Evolutionary conservation across 441 rosid genomes (phyloP).

Genomic region (Biscutella laevigata): DNA sequence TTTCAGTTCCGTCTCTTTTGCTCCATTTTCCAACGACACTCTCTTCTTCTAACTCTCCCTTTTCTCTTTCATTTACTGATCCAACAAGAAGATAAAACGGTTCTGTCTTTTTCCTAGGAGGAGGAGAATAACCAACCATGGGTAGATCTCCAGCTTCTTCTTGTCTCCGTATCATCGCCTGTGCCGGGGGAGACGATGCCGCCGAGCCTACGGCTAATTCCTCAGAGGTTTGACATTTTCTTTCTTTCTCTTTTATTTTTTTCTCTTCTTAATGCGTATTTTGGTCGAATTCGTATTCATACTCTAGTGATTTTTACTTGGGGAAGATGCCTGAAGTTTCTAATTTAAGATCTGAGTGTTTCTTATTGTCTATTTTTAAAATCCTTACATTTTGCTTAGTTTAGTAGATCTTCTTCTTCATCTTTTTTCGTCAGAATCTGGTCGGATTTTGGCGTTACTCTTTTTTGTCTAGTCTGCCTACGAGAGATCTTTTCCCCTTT

Average conservation of each 20-base stretch:
- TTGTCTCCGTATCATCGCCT: conserved; percentile 75
- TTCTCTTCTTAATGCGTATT: no score
- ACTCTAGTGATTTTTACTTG: not conserved
- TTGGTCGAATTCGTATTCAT: not conserved
- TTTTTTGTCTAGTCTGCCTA: not conserved
- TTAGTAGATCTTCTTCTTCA: not conserved
- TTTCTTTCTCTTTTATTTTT: not conserved
- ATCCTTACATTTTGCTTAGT: no score
- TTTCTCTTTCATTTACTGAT: conserved; percentile 9
- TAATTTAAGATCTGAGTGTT: conserved; percentile 20
- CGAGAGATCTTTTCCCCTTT: not conserved
- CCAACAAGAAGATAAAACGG: conserved; percentile 20
- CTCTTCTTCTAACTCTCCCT: not conserved
- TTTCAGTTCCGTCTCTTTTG: conserved; percentile 51
- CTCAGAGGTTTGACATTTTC: conserved; percentile 33
- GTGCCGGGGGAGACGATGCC: conserved; percentile 50
- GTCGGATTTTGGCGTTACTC: conserved; percentile 12
- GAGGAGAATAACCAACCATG: conserved; percentile 28
- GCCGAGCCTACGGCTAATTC: conserved; percentile 27
- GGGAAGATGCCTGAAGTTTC: conserved; percentile 3
- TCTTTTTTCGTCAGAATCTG: conserved; percentile 7
- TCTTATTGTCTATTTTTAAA: not conserved
- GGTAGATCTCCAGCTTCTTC: conserved; percentile 68
- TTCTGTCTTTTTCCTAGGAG: not conserved
- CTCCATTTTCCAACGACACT: conserved; percentile 51